Percentiles rank a stretch among this genome's conserved stretches.
phyloP scores from a whole-genome alignment of 2,329 filamentous ascomycete genomes.

The Stromatinia cepivora region DNA sequence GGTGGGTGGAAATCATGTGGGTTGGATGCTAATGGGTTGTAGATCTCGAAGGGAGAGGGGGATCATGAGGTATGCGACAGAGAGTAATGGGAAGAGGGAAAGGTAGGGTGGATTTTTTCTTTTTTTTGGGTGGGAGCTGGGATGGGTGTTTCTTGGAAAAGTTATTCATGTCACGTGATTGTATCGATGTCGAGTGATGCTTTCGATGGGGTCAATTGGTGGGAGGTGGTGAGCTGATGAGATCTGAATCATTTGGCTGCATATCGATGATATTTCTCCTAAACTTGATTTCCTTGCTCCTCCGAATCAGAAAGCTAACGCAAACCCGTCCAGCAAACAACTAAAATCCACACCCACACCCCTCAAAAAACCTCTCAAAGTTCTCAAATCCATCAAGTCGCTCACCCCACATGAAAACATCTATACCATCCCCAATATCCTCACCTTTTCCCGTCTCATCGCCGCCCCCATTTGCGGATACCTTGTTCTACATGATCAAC shows the following conservation, averaged over 20 bases:
- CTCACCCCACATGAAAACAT: constrained; percentile 75
- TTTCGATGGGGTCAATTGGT: neutral
- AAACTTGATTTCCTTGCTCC: neutral
- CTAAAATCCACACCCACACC: neutral
- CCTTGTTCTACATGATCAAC: constrained; percentile 79
- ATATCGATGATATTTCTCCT: neutral
- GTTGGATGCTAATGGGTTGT: neutral
- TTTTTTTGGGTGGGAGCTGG: neutral
- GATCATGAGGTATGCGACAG: constrained; percentile 3
- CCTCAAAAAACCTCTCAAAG: constrained; percentile 29
- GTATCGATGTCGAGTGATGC: neutral
- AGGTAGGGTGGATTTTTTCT: neutral
- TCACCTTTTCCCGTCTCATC: constrained; percentile 82
- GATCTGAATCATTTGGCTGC: neutral
- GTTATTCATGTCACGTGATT: neutral
- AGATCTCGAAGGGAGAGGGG: neutral
- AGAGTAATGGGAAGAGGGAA: neutral
- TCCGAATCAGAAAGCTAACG: neutral
- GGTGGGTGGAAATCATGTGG: neutral
- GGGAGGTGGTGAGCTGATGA: neutral
- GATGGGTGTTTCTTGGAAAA: neutral
- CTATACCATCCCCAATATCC: constrained; percentile 91
- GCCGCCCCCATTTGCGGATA: constrained; percentile 87
- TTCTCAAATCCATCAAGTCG: constrained; percentile 36
- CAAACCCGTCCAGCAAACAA: neutral